These are phyloP conservation scores for Epichloe amarillans DNA, from an alignment of 2,329 filamentous ascomycete species.

Conservation along the genomic window DNA sequence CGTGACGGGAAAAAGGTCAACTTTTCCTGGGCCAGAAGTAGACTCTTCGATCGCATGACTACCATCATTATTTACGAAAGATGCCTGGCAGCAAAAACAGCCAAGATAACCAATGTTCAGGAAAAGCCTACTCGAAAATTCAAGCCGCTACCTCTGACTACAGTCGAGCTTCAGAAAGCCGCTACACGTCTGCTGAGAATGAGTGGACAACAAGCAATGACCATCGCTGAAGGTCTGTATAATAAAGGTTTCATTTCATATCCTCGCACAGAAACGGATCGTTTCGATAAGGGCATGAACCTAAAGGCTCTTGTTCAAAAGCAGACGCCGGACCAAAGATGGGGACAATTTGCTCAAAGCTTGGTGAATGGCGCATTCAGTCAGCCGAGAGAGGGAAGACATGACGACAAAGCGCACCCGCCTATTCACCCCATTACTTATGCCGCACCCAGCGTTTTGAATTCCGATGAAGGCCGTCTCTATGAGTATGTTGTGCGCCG, in stretches of 20 bases:
- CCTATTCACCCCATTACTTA: constrained; percentile 95
- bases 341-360: constrained; percentile 69
- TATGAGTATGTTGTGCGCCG: constrained; percentile 89
- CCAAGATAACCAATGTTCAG: constrained; percentile 71
- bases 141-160: constrained; percentile 87
- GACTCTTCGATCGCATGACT: constrained; percentile 77
- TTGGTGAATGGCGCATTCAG: constrained; percentile 66
- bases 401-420: constrained; percentile 95
- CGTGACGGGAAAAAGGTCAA: constrained; percentile 67
- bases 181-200: constrained; percentile 81
- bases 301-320: constrained; percentile 68
- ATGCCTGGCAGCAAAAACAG: constrained; percentile 63
- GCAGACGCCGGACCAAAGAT: constrained; percentile 61
- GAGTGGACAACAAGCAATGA: constrained; percentile 85
- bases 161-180: constrained; percentile 92
- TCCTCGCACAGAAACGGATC: constrained; percentile 91
- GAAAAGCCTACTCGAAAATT: constrained; percentile 89
- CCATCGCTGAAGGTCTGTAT: constrained; percentile 73
- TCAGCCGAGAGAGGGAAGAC: constrained; percentile 65
- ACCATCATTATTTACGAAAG: constrained; percentile 75
- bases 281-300: constrained; percentile 84
- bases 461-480: constrained; percentile 57
- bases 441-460: constrained; percentile 50
- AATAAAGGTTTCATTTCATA: constrained; percentile 96
- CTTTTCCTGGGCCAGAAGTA: constrained; percentile 71